Conservation (phyloP, 352 stramenopile genomes). For the Phytophthora foliorum region DNA sequence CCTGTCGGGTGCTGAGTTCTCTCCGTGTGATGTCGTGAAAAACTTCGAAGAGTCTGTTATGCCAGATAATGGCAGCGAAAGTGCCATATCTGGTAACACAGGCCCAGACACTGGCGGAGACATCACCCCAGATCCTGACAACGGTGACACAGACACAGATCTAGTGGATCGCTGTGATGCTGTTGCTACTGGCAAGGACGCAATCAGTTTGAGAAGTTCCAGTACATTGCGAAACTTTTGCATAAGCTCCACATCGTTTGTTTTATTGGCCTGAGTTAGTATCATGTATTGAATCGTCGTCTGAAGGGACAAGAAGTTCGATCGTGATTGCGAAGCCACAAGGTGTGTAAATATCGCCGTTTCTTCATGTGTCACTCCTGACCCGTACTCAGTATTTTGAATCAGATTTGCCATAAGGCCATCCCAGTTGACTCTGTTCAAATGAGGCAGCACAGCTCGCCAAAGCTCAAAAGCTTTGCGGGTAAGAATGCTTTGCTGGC, state of each 20-base stretch:
- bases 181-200: slow-evolving; percentile 15
- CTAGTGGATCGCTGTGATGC: slow-evolving; percentile 21
- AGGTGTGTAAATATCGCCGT: slow-evolving; percentile 73
- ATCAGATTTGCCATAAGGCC: slow-evolving; percentile 55
- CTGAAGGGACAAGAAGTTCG: slow-evolving; percentile 59
- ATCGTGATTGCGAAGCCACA: slow-evolving; percentile 44
- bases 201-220: slow-evolving; percentile 45
- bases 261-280: slow-evolving; percentile 39
- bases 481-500: slow-evolving; percentile 49
- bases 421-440: slow-evolving; percentile 73
- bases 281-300: slow-evolving; percentile 41
- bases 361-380: slow-evolving; percentile 56
- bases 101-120: slow-evolving; percentile 28
- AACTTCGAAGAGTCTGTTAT: slow-evolving; percentile 45
- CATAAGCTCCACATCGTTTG: slow-evolving; percentile 36
- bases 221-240: slow-evolving; percentile 40
- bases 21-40: slow-evolving; percentile 25
- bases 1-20: slow-evolving; percentile 30
- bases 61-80: slow-evolving; percentile 19
- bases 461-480: slow-evolving; percentile 73
- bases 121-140: slow-evolving; percentile 18
- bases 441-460: slow-evolving; percentile 59
- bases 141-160: slow-evolving; percentile 19
- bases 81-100: slow-evolving; percentile 29
- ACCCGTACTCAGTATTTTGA: slow-evolving; percentile 60